Conservation (phyloP, 1,284 basidiomycete species). For the Malassezia restricta region DNA sequence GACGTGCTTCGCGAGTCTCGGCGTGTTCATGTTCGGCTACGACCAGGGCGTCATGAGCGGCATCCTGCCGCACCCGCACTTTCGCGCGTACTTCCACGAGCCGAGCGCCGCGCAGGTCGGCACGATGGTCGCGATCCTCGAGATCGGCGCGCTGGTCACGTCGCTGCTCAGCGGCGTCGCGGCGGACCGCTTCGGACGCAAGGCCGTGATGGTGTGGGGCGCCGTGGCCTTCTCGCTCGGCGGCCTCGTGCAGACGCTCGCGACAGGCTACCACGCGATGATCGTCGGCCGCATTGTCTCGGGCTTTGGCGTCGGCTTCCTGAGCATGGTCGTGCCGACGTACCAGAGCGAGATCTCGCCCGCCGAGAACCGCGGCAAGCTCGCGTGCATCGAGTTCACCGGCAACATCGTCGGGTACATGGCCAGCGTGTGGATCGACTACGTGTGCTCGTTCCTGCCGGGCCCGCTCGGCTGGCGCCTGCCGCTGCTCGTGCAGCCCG, state of each 20-base stretch:
- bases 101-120: conserved; percentile 56
- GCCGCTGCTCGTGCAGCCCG: conserved; percentile 47
- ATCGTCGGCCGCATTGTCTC: conserved; percentile 73
- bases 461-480: conserved; percentile 48
- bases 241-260: conserved; percentile 78
- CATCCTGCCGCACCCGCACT: conserved; percentile 84
- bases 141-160: conserved; percentile 69
- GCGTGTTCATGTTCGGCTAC: conserved; percentile 66
- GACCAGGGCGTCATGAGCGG: conserved; percentile 50
- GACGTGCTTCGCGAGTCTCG: conserved; percentile 68
- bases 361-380: conserved; percentile 57
- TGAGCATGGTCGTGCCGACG: conserved; percentile 83
- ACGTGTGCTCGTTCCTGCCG: conserved; percentile 67
- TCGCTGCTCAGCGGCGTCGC: conserved; percentile 76
- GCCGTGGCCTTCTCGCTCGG: conserved; percentile 78
- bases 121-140: conserved; percentile 65
- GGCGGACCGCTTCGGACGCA: conserved; percentile 75
- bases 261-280: conserved; percentile 71
- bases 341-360: conserved; percentile 96
- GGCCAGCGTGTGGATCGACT: conserved; percentile 68
- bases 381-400: conserved; percentile 91
- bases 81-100: conserved; percentile 54
- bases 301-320: conserved; percentile 82
- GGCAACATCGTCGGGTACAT: conserved; percentile 76
- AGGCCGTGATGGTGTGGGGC: conserved; percentile 73